Conservation (phyloP, 2,329 filamentous ascomycete species). For the Apiospora hydei region DNA sequence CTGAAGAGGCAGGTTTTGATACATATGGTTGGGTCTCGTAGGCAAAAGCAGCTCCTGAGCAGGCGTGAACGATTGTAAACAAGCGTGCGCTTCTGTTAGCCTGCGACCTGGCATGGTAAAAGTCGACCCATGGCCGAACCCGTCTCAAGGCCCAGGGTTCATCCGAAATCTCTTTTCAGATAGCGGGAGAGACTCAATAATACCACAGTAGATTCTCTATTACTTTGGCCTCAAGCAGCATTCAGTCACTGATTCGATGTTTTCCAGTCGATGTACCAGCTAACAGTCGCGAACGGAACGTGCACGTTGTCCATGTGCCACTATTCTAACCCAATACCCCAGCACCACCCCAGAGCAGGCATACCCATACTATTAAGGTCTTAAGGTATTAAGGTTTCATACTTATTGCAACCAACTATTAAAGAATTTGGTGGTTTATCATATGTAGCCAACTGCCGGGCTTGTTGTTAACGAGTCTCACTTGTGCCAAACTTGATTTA, state of each 20-base stretch:
- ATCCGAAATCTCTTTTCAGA: not conserved
- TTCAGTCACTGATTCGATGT: not conserved
- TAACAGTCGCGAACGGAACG: not conserved
- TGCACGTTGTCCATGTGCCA: not conserved
- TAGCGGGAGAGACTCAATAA: not conserved
- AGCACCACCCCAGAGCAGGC: not conserved
- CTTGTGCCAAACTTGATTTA: not conserved
- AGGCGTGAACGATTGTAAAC: not conserved
- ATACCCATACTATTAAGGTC: not conserved
- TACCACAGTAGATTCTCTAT: not conserved
- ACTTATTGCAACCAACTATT: not conserved
- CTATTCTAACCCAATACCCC: not conserved
- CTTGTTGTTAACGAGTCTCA: not conserved
- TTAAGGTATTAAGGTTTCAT: not conserved
- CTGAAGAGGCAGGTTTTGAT: conserved; percentile 4
- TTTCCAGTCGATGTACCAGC: not conserved
- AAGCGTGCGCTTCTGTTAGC: conserved; percentile 10
- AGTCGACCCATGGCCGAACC: not conserved
- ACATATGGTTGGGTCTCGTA: conserved; percentile 5
- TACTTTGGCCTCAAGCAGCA: not conserved
- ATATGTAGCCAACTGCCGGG: not conserved
- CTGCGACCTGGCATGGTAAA: not conserved
- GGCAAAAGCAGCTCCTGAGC: conserved; percentile 9
- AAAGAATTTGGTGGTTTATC: not conserved
- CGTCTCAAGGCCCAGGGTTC: not conserved